Evolutionary conservation across 2,329 filamentous ascomycete species (phyloP), one percentile per base, ranked within the genome.

Genomic region (Arthrobotrys pseudoclavata): DNA sequence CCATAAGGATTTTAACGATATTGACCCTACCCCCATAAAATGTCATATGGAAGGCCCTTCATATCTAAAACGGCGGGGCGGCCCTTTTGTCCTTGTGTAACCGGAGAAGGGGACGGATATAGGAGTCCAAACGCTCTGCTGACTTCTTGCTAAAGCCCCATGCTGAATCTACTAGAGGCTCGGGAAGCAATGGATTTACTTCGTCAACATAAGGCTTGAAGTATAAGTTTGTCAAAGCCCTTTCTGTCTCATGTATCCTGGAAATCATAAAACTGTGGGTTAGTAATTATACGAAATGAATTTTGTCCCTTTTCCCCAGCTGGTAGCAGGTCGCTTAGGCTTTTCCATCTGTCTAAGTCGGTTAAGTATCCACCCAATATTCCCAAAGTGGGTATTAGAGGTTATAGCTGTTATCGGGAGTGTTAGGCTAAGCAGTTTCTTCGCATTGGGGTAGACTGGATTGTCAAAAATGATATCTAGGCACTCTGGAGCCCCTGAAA

Each of bases 11-110:
- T 31, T 47, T 71, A 13, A 71, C 50, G 15, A 71, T 50, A 4
- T 47, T 57, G 1, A 53, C 37, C 18, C 63, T 40, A 13, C 68
- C 68, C 13, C 29, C 63, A 20, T 63, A 71, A 15, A 71, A 45
- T 4, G 68, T 45, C 15, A 62, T 48, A 31, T 71, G 47, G 4
- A 71, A 45, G 0, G 42, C 12, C 20, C 53, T 71, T 31, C 63
- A 20, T 20, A 34, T 26, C 15, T 9, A 34, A 34, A 9, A 10
- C 31, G 4, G 7, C 4, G 12, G 31, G 31, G 3, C 31, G 12
- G 31, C 7, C 7, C 31, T 34, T 10, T 1, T 5, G 7, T 34
- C 3, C 7, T 9, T 5, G 31, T 9, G 7, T 20, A 47, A 3
- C 13, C 3, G 15, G 13, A 42, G 18, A 10, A 47, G 5, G 1